Evolutionary conservation across 139 green algal genomes (phyloP).

Genomic region (Pseudopediastrum boryanum): DNA sequence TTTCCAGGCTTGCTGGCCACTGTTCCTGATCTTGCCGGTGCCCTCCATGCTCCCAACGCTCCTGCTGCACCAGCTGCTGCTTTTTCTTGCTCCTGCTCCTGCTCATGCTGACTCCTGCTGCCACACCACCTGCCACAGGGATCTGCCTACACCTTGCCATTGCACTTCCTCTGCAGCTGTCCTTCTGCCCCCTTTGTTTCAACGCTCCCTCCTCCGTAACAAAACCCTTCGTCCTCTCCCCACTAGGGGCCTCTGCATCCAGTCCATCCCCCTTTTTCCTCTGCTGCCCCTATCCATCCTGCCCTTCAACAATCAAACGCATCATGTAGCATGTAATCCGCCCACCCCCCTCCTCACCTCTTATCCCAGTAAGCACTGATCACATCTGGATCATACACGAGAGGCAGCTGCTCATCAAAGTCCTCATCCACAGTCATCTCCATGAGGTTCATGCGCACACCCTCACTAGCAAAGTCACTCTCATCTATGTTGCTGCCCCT

Average conservation of each 20-base stretch:
- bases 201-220: no score
- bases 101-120: neutral
- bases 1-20: no score
- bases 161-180: no score
- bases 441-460: constrained; percentile 79
- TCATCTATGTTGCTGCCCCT: constrained; percentile 86
- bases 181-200: no score
- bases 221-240: no score
- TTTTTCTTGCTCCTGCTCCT: neutral
- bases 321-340: neutral
- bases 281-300: no score
- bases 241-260: no score
- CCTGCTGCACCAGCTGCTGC: neutral
- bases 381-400: constrained; percentile 84
- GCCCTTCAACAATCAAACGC: neutral
- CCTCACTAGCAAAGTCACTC: constrained; percentile 79
- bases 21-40: no score
- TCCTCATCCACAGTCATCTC: constrained; percentile 35
- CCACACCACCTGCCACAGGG: no score
- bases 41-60: neutral
- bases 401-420: constrained; percentile 64
- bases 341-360: neutral
- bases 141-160: no score
- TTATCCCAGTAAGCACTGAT: constrained; percentile 89
- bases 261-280: no score